phyloP scores from a whole-genome alignment of 2,329 filamentous ascomycete genomes.

The Magnaporthiopsis incrustans region DNA sequence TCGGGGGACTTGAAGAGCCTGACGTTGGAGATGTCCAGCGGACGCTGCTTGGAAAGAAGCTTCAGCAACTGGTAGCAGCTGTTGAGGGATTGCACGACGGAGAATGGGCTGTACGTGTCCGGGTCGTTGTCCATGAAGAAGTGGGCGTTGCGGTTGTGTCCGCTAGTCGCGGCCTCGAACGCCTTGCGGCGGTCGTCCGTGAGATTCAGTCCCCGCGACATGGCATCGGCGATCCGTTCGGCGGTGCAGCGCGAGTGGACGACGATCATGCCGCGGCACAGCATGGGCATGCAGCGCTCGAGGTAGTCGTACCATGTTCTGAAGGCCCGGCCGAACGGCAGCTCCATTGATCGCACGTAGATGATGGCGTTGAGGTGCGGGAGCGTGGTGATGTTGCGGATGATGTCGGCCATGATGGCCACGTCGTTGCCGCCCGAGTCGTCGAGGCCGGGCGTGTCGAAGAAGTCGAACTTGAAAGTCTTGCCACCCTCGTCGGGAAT shows the following conservation, averaged over 20 bases:
- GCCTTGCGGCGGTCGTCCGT: neutral
- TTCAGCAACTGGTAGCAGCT: neutral
- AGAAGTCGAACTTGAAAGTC: neutral
- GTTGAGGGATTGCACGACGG: neutral
- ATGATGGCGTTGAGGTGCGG: slow-evolving; percentile 5
- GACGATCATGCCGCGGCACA: neutral
- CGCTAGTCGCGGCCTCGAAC: neutral
- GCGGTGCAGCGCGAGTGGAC: neutral
- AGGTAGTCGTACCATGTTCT: slow-evolving; percentile 1
- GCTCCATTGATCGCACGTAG: slow-evolving; percentile 2
- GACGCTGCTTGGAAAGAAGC: neutral
- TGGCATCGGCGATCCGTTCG: neutral
- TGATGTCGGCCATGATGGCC: slow-evolving; percentile 2
- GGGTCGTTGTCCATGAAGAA: slow-evolving; percentile 5
- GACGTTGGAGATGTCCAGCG: neutral
- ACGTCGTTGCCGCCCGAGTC: slow-evolving; percentile 3
- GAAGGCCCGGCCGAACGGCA: neutral
- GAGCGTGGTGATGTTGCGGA: neutral
- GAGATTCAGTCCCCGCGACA: neutral
- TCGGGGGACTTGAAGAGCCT: neutral
- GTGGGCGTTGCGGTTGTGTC: neutral
- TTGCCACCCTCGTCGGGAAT: neutral
- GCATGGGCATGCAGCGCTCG: slow-evolving; percentile 1
- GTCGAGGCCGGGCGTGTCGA: slow-evolving; percentile 3
- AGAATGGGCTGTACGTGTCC: neutral